Base-by-base conservation (phyloP, 768 basidiomycete genomes). In the Podaxis sp. region DNA sequence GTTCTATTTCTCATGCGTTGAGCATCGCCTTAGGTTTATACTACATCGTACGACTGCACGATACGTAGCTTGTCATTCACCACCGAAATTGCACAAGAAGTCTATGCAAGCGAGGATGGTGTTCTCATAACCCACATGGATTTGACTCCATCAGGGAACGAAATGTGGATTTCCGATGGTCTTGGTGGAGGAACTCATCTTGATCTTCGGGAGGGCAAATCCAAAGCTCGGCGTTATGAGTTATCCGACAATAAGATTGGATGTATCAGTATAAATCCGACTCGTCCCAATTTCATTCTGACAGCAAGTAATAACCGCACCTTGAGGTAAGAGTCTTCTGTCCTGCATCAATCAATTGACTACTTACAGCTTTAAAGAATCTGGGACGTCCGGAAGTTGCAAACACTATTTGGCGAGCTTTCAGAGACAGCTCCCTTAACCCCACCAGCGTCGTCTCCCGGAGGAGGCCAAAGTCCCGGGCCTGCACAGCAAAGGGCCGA, bases 161-260 rank as follows among this genome's bases (percentile, higher is more conserved):
- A 93, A 68, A 82, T 94, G 81, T 94, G 92, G 92, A 80, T 93
- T 56, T 90, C 90, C 1, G 92, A 94, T 69, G 79, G 76, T 2
- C 64, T 72, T 5, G 92, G 92, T 14, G 88, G 90, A 23, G 76
- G 84, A 4, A 90, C 88, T 5, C 91, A 91, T 63, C 72, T 90
- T 21, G 92, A 94, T 70, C 73, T 93, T 38, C 86, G 92, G 14
- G 81, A 90, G 67, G 75, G 79, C 50, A 80, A 77, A 63, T 77
- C 78, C 1, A 82, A 82, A 37, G 78, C 80, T 4, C 77, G 81
- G 47, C 77, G 88, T 72, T 91, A 89, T 64, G 81, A 76, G 38
- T 71, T 93, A 10, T 87, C 89, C 3, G 80, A 86, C 13, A 76
- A 81, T 59, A 93, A 93, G 69, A 87, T 94, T 64, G 92, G 92